Evolutionary conservation across 2,329 filamentous ascomycete species (phyloP).

Genomic region (Fusarium acutatum): DNA sequence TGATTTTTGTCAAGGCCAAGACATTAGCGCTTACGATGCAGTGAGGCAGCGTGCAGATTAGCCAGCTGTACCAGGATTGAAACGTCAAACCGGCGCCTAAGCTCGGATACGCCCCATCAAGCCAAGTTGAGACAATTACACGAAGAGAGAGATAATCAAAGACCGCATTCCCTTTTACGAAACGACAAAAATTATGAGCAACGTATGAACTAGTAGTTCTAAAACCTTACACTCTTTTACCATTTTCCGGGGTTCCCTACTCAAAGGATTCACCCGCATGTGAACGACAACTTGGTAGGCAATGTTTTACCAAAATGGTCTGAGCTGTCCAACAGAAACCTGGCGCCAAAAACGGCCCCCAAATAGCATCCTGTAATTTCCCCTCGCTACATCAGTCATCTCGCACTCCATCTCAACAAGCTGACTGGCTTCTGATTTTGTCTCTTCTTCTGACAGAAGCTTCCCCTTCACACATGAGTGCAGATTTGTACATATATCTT

Average conservation of each 20-base stretch:
- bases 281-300: too few relatives aligned
- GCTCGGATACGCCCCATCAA: background rate
- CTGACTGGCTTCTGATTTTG: rapidly evolving
- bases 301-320: too few relatives aligned
- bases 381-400: background rate
- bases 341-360: background rate
- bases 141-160: too few relatives aligned
- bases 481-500: background rate
- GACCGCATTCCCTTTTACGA: too few relatives aligned
- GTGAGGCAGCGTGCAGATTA: background rate
- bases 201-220: too few relatives aligned
- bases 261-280: background rate
- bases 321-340: background rate
- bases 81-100: background rate
- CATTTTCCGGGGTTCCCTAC: rapidly evolving
- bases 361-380: background rate
- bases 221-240: too few relatives aligned
- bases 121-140: background rate
- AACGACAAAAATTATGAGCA: too few relatives aligned
- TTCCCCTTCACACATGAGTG: rapidly evolving
- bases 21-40: background rate
- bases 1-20: background rate
- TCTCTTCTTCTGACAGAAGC: background rate
- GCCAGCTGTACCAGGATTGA: rapidly evolving
- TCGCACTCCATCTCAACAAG: too few relatives aligned